phyloP scores from a whole-genome alignment of 768 basidiomycete species.

The Artomyces pyxidatus region DNA sequence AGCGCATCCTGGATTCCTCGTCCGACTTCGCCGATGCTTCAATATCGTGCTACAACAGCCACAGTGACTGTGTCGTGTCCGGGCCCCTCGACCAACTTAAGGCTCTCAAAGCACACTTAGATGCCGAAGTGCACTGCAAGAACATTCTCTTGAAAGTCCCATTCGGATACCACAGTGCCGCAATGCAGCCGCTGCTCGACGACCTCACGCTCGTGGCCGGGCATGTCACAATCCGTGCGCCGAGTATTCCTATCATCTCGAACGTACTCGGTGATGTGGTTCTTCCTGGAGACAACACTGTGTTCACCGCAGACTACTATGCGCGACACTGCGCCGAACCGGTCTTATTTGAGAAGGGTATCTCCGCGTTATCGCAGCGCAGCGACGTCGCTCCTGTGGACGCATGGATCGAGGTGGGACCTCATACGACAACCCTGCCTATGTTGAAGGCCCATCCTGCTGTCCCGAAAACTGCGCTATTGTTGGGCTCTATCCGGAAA shows the following conservation, averaged over 20 bases:
- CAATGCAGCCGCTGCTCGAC: slow-evolving; percentile 50
- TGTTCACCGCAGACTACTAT: slow-evolving; percentile 47
- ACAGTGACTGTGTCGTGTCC: slow-evolving; percentile 48
- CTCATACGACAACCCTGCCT: slow-evolving; percentile 49
- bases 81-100: slow-evolving; percentile 41
- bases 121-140: slow-evolving; percentile 29
- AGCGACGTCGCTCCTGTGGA: slow-evolving; percentile 24
- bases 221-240: slow-evolving; percentile 32
- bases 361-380: slow-evolving; percentile 32
- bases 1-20: slow-evolving; percentile 27
- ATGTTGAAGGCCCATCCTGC: slow-evolving; percentile 41
- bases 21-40: slow-evolving; percentile 29
- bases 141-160: slow-evolving; percentile 41
- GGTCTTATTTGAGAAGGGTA: slow-evolving; percentile 45
- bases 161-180: slow-evolving; percentile 59
- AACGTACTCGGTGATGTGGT: slow-evolving; percentile 50
- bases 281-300: slow-evolving; percentile 38
- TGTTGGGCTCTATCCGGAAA: slow-evolving; percentile 46
- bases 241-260: slow-evolving; percentile 54
- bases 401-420: slow-evolving; percentile 62
- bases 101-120: slow-evolving; percentile 34
- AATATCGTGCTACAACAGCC: slow-evolving; percentile 56
- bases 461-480: slow-evolving; percentile 24
- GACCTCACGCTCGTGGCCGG: slow-evolving; percentile 36
- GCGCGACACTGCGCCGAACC: slow-evolving; percentile 50